Base-by-base conservation (phyloP, 306 rosid genomes). In the Rosa multiflora region DNA sequence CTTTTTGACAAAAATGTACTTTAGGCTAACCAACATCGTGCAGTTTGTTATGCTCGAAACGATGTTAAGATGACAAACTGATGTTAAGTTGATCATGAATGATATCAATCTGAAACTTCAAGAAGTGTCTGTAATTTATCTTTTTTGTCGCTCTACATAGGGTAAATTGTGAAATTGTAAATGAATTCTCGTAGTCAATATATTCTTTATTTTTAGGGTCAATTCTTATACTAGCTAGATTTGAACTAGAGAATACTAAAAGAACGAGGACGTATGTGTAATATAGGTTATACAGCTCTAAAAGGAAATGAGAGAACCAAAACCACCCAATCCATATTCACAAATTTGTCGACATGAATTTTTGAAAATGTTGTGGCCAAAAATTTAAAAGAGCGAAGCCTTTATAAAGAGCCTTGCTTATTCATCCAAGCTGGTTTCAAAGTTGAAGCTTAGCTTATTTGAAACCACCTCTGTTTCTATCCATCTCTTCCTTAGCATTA, bases 251-350 rank as follows among this genome's bases (percentile, higher is more conserved):
- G 82, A 79, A 81, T 80, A 70, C 47, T 46, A 46, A 72, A 73
- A 67, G 86, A 81, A 87, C 44, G 80, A 55, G 89, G 84, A 82
- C 83, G 82, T 81, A 62, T 62, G 83, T 42, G 69, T 58, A 40
- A 23, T 20, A 68, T 67, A 69, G 68, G 81, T 79, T 67, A 77
- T 76, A 73, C 62, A 62, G 67, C 71, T 78, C 72, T 46, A 69
- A 61, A 81, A 11, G 73, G 76, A 88, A 83, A 85, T 75, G 51
- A 82, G 82, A 82, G 89, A 87, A 87, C 80, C 76, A 82, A 78
- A 84, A 74, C 85, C 91, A 87, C 81, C 83, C 88, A 74, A 82
- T 82, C 83, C 63, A 43, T 69, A 58, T 82, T 79, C 75, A 81
- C 83, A 83, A 72, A 67, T 73, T 14, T 69, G 26, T 78, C 66